phyloP scores from a whole-genome alignment of 768 basidiomycete genomes.

The Naganishia onofrii region DNA sequence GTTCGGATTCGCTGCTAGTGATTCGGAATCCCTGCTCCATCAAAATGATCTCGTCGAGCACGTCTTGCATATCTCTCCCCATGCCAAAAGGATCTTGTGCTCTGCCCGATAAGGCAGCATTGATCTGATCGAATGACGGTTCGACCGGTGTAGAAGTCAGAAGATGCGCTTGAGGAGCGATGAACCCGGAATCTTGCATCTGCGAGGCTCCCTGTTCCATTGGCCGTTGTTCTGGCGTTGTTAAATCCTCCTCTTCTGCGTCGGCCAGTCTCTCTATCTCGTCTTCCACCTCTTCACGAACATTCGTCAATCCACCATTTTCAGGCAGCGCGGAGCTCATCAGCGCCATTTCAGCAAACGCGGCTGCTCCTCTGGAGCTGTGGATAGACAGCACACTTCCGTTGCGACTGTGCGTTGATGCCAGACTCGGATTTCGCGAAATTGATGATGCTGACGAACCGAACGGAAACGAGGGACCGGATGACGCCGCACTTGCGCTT shows the following conservation, averaged over 20 bases:
- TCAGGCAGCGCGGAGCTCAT: not conserved
- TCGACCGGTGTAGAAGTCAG: not conserved
- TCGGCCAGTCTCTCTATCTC: slow-evolving; percentile 24
- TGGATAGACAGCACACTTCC: not conserved
- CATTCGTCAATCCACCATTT: slow-evolving; percentile 12
- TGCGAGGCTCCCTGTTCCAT: slow-evolving; percentile 24
- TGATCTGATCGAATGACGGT: not conserved
- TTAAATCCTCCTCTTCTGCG: slow-evolving; percentile 10
- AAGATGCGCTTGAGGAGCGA: not conserved
- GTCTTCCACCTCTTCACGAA: slow-evolving; percentile 14
- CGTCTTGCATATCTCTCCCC: slow-evolving; percentile 50
- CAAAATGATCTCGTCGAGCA: slow-evolving; percentile 49
- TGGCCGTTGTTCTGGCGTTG: not conserved
- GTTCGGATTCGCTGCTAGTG: slow-evolving; percentile 36
- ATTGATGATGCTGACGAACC: not conserved
- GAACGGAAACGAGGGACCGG: not conserved
- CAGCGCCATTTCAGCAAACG: slow-evolving; percentile 14
- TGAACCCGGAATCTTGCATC: not conserved
- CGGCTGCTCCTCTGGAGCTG: not conserved
- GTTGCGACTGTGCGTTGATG: slow-evolving; percentile 1
- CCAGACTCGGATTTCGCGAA: slow-evolving; percentile 1
- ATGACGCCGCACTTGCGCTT: slow-evolving; percentile 17
- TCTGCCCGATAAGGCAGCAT: not conserved
- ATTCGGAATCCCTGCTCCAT: slow-evolving; percentile 49
- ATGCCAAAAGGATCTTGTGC: slow-evolving; percentile 26